Conservation (phyloP, 345 rosid species). For the Rhodamnia rubescens region DNA sequence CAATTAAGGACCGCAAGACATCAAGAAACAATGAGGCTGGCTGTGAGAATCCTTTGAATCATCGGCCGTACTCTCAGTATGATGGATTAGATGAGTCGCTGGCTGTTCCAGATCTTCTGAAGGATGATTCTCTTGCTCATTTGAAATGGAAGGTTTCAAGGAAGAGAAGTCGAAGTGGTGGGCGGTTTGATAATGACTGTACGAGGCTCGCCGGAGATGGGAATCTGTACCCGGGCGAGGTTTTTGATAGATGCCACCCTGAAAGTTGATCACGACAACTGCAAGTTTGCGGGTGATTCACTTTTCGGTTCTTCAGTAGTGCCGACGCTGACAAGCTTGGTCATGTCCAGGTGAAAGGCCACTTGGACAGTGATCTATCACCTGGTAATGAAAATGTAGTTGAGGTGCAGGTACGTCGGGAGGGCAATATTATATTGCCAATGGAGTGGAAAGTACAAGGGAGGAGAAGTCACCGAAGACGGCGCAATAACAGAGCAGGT, state of each 20-base stretch:
- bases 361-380: not conserved
- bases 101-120: conserved; percentile 37
- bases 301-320: conserved; percentile 34
- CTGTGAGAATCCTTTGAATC: not conserved
- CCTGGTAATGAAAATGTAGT: conserved; percentile 2
- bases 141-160: conserved; percentile 52
- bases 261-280: conserved; percentile 51
- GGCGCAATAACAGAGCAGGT: not conserved
- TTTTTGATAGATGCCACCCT: conserved; percentile 16
- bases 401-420: not conserved
- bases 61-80: not conserved
- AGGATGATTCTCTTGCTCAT: conserved; percentile 39
- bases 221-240: conserved; percentile 5
- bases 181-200: not conserved
- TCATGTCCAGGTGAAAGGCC: conserved; percentile 52
- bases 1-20: not conserved
- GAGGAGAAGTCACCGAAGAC: not conserved
- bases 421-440: not conserved
- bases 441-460: not conserved
- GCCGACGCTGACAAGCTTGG: conserved; percentile 42
- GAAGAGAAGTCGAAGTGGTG: conserved; percentile 41
- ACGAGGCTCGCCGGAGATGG: not conserved
- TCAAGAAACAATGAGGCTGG: not conserved
- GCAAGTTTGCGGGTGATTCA: conserved; percentile 45
- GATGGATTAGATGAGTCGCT: conserved; percentile 8